Conservation (phyloP, 352 stramenopile species). For the Lagenidium sp. region DNA sequence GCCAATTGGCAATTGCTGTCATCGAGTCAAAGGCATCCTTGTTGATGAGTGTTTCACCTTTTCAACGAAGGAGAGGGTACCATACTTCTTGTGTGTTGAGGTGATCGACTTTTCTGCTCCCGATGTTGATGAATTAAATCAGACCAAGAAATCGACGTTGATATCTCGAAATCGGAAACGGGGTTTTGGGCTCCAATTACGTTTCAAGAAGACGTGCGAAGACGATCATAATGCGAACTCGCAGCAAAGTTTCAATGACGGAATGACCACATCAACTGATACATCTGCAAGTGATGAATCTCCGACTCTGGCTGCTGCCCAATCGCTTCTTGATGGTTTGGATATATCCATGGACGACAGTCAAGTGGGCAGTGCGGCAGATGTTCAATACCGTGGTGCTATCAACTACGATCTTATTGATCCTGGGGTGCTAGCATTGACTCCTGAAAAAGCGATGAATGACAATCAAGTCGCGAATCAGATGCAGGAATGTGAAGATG, state of each 20-base stretch:
- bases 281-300: too few species aligned
- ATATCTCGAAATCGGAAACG: conserved; percentile 1
- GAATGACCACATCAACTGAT: too few species aligned
- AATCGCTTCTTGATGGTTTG: conserved; percentile 2
- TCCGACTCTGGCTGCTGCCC: too few species aligned
- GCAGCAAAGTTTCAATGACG: too few species aligned
- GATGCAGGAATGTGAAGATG: conserved; percentile 11
- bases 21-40: conserved; percentile 63
- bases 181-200: conserved; percentile 11
- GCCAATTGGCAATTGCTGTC: conserved; percentile 62
- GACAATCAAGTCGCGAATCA: not conserved
- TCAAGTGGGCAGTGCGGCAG: too few species aligned
- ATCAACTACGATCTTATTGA: conserved; percentile 4
- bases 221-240: too few species aligned
- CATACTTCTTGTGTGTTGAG: conserved; percentile 76
- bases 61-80: conserved; percentile 77
- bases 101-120: conserved; percentile 60
- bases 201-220: conserved; percentile 13
- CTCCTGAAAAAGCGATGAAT: not conserved
- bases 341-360: too few species aligned
- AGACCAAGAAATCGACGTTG: conserved; percentile 2
- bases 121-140: conserved; percentile 1
- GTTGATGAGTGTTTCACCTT: conserved; percentile 79
- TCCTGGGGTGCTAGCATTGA: conserved; percentile 6
- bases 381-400: too few species aligned